Evolutionary conservation across 2,329 filamentous ascomycete genomes (phyloP).

Genomic region (Stagonosporopsis chrysanthemi): DNA sequence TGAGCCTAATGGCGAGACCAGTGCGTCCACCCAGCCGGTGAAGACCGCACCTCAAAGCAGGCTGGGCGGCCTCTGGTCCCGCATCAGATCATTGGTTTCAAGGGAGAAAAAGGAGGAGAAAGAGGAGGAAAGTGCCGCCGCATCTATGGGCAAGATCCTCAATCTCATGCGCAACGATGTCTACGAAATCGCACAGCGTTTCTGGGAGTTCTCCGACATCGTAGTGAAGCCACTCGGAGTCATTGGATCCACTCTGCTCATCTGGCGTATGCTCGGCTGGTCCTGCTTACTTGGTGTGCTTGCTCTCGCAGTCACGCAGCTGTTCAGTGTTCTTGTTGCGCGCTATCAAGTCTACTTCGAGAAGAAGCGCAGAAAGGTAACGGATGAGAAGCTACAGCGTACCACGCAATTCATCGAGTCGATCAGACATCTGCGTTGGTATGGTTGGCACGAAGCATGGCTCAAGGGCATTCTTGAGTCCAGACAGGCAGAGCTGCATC

Average conservation of each 20-base stretch:
- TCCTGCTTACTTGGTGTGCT: slow-evolving; percentile 77
- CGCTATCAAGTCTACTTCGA: slow-evolving; percentile 73
- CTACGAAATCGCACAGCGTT: slow-evolving; percentile 81
- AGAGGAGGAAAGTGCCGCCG: slow-evolving; percentile 63
- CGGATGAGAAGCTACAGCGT: slow-evolving; percentile 79
- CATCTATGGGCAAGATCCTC: slow-evolving; percentile 88
- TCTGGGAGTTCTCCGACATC: slow-evolving; percentile 85
- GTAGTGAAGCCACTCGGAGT: slow-evolving; percentile 79
- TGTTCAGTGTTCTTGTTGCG: slow-evolving; percentile 73
- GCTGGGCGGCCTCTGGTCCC: slow-evolving; percentile 17
- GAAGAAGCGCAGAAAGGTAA: slow-evolving; percentile 72
- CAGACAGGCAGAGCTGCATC: slow-evolving; percentile 70
- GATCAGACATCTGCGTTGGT: slow-evolving; percentile 81
- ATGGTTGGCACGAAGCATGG: slow-evolving; percentile 83
- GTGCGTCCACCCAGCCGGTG: slow-evolving; percentile 3
- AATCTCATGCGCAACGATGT: slow-evolving; percentile 85
- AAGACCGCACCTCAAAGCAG: slow-evolving; percentile 13
- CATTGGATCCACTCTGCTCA: slow-evolving; percentile 74
- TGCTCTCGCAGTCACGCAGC: slow-evolving; percentile 73
- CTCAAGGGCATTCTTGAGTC: slow-evolving; percentile 72
- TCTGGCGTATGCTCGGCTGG: slow-evolving; percentile 82
- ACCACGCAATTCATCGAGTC: slow-evolving; percentile 88
- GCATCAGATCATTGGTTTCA: slow-evolving; percentile 26
- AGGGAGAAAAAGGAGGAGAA: slow-evolving; percentile 40
- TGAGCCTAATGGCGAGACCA: slow-evolving; percentile 13